Base-by-base conservation (phyloP, 805 yeast genomes). In the Wickerhamiella spandovensis region DNA sequence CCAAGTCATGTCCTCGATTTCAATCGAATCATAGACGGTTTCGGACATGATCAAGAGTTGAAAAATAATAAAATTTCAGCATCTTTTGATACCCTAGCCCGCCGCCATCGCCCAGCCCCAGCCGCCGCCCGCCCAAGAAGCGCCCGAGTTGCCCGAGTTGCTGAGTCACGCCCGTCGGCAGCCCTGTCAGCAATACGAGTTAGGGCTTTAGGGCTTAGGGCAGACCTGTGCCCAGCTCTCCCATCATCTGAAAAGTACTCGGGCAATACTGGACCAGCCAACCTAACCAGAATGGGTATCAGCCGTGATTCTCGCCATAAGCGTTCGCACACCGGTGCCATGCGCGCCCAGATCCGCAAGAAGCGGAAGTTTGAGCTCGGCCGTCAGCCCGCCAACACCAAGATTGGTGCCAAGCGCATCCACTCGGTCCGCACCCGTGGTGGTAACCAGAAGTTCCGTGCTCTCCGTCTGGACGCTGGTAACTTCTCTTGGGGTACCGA, bases 271-370 rank as follows among this genome's bases (percentile, higher is more conserved):
- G 38, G 20, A 24, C 46, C 28, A 28, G 25, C 46, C 46, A 28
- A 25, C 46, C 48, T 41, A 54, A 28, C 47, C 47, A 84, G 74
- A 74, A 90, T 90, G 98, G 97, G 98, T 89, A 90, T 90, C 84
- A 88, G 97, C 77, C 90, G 98, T 82, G 97, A 92, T 82, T 90
- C 98, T 76, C 96, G 97, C 79, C 98, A 92, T 89, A 90, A 90
- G 86, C 94, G 98, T 78, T 77, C 97, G 69, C 95, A 94, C 76
- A 89, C 98, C 72, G 98, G 98, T 84, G 98, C 98, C 74, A 89
- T 88, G 78, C 88, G 97, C 78, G 97, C 97, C 76, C 95, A 88
- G 77, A 86, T 82, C 95, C 90, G 97, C 87, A 90, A 90, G 90
- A 90, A 90, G 95, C 82, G 98, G 82, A 92, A 90, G 94, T 90